These are phyloP conservation scores for Exidia glandulosa DNA, from an alignment of 768 basidiomycete genomes.

Conservation along the genomic window DNA sequence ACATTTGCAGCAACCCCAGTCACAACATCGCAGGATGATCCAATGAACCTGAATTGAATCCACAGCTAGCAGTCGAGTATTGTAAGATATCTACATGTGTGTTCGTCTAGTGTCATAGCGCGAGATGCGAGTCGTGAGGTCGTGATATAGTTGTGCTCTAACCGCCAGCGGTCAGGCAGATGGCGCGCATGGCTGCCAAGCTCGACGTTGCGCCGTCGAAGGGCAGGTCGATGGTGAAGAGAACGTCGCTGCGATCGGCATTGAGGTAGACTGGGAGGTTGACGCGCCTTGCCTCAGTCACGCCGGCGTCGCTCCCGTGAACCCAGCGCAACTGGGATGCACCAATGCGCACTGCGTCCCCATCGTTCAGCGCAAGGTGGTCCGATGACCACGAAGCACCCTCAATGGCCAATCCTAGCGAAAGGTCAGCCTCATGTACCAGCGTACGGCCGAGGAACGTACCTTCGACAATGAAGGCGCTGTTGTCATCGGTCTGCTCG, in stretches of 20 bases:
- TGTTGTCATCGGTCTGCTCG: constrained; percentile 64
- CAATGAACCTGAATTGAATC: not conserved
- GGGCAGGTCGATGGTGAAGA: constrained; percentile 82
- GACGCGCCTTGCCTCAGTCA: constrained; percentile 35
- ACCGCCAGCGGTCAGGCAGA: constrained; percentile 79
- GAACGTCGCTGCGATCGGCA: constrained; percentile 73
- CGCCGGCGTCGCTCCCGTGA: constrained; percentile 38
- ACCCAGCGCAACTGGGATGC: constrained; percentile 86
- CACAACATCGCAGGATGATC: not conserved
- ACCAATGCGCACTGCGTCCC: constrained; percentile 64
- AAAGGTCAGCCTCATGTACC: constrained; percentile 6
- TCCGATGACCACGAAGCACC: constrained; percentile 70
- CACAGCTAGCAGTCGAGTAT: not conserved
- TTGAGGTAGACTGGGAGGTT: constrained; percentile 91
- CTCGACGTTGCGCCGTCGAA: constrained; percentile 57
- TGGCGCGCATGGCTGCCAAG: constrained; percentile 76
- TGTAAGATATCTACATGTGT: not conserved
- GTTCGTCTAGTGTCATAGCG: not conserved
- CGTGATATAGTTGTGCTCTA: constrained; percentile 17
- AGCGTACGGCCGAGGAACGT: constrained; percentile 16
- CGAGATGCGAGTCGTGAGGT: not conserved
- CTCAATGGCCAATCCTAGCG: constrained; percentile 70
- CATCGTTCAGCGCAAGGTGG: constrained; percentile 71
- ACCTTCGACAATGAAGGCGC: constrained; percentile 85
- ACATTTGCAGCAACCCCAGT: not conserved